These are phyloP conservation scores for Phytophthora sp. DNA, from an alignment of 352 stramenopile species.

Conservation along the genomic window DNA sequence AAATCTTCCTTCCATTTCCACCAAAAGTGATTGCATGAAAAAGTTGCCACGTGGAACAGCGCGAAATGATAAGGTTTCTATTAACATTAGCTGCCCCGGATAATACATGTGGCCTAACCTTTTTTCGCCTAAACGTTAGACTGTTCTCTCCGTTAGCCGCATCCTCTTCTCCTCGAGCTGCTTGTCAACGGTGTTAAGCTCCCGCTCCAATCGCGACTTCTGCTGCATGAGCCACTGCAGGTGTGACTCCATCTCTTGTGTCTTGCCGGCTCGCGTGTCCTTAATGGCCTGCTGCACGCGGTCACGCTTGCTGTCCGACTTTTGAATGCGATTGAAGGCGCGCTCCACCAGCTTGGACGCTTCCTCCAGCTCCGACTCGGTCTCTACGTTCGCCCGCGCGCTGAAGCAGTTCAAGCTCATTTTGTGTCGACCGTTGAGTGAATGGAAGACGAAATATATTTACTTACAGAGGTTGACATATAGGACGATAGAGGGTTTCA, in stretches of 20 bases:
- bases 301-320: constrained; percentile 54
- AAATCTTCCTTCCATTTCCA: neutral
- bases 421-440: constrained; percentile 4
- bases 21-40: neutral
- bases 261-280: constrained; percentile 40
- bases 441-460: constrained; percentile 24
- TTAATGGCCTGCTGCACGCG: constrained; percentile 49
- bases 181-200: constrained; percentile 52
- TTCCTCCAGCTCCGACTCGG: constrained; percentile 71
- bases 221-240: constrained; percentile 61
- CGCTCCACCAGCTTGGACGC: constrained; percentile 70
- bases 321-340: constrained; percentile 62
- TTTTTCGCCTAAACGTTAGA: constrained; percentile 1
- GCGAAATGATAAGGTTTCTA: neutral
- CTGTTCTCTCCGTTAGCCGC: constrained; percentile 55
- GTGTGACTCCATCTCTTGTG: constrained; percentile 55
- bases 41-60: constrained; percentile 11
- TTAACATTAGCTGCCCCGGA: constrained; percentile 8
- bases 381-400: constrained; percentile 50
- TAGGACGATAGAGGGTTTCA: neutral
- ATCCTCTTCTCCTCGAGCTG: constrained; percentile 64
- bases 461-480: constrained; percentile 15
- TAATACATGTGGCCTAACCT: neutral
- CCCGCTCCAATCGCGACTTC: constrained; percentile 53
- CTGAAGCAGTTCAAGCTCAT: constrained; percentile 78